Conservation (phyloP, 192 early-diverging fungal genomes). For the Linnemannia elongata region DNA sequence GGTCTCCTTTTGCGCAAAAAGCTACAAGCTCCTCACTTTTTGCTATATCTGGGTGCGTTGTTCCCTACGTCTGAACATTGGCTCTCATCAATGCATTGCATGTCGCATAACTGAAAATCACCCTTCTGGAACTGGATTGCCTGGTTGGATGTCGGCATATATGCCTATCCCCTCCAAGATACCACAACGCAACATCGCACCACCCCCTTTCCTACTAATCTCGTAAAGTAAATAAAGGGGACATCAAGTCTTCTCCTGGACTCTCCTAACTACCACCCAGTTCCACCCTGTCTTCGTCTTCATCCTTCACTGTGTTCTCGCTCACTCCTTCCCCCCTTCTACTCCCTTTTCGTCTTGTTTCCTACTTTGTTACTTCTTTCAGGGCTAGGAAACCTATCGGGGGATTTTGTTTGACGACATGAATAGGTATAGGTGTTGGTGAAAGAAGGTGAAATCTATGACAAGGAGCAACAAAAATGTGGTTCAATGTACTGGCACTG, state of each 20-base stretch:
- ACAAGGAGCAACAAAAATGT: background rate
- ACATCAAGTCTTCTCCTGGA: background rate
- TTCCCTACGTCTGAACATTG: too few relatives aligned
- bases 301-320: too few relatives aligned
- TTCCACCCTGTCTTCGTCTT: background rate
- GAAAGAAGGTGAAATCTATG: background rate
- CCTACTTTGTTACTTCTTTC: background rate
- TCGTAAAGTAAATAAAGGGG: background rate
- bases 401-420: background rate
- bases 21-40: background rate
- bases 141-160: too few relatives aligned
- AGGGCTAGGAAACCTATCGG: background rate
- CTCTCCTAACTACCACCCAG: background rate
- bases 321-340: too few relatives aligned
- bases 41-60: background rate
- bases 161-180: background rate
- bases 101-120: too few relatives aligned
- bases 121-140: too few relatives aligned
- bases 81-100: too few relatives aligned
- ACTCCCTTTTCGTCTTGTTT: background rate
- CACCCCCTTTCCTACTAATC: background rate
- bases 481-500: too few relatives aligned
- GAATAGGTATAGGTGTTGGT: background rate
- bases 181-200: background rate
- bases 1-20: background rate